These are phyloP conservation scores for Breviolum minutum DNA, from an alignment of 73 alveolate species.

Conservation along the genomic window DNA sequence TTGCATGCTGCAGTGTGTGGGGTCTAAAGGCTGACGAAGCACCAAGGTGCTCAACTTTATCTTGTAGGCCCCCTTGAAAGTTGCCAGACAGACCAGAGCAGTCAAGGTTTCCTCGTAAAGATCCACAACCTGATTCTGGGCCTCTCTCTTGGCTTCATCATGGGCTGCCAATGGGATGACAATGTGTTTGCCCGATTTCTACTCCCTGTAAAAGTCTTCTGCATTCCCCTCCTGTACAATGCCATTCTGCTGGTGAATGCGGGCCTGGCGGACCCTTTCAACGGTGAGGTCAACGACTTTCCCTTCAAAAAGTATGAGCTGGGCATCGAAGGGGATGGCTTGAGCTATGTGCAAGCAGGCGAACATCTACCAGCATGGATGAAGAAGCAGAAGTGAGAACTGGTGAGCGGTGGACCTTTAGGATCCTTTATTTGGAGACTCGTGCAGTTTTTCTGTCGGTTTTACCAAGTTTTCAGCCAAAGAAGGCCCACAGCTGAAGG, in stretches of 20 bases:
- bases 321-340: constrained; percentile 23
- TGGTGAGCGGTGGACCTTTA: no score
- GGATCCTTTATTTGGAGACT: no score
- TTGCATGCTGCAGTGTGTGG: no score
- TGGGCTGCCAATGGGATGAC: not conserved
- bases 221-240: constrained; percentile 11
- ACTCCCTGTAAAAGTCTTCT: not conserved
- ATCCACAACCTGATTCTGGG: constrained; percentile 21
- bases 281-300: constrained; percentile 41
- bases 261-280: constrained; percentile 16
- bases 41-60: no score
- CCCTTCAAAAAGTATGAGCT: not conserved
- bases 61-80: no score
- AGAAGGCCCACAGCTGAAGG: no score
- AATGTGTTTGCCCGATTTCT: not conserved
- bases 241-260: constrained; percentile 32
- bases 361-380: not conserved
- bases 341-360: constrained; percentile 7
- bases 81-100: no score
- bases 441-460: no score
- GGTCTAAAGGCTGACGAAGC: no score
- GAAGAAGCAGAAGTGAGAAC: not conserved
- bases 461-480: no score
- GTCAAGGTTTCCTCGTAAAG: not conserved
- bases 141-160: not conserved